Conservation (phyloP, 495 filamentous ascomycete species). For the Emericellopsis terricola region DNA sequence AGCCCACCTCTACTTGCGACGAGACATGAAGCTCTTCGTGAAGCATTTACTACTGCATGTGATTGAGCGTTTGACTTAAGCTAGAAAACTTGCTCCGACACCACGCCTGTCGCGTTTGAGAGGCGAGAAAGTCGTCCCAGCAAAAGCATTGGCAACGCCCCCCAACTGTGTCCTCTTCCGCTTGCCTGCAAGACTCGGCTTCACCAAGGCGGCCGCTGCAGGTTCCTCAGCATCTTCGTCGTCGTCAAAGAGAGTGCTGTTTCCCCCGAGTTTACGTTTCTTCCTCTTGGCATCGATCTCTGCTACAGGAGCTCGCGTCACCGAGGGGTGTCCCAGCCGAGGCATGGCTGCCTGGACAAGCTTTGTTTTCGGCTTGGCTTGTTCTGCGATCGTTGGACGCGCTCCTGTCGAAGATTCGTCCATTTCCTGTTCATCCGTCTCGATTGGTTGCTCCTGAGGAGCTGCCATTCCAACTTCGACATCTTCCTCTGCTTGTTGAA, state of each 20-base stretch:
- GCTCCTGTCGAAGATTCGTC: neutral
- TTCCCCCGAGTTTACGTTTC: conserved; percentile 53
- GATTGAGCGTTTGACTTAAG: too few species aligned
- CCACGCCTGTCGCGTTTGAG: conserved; percentile 61
- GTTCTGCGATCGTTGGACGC: too few species aligned
- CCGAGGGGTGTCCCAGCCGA: conserved; percentile 1
- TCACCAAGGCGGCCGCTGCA: conserved; percentile 18
- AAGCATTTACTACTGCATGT: too few species aligned
- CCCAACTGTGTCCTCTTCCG: conserved; percentile 10
- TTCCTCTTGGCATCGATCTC: conserved; percentile 33
- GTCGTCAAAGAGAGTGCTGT: conserved; percentile 53
- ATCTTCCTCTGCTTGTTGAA: neutral
- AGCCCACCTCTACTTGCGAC: too few species aligned
- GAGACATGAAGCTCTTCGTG: too few species aligned
- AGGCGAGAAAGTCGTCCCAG: conserved; percentile 48
- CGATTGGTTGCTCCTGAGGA: too few species aligned
- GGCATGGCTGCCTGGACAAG: conserved; percentile 1
- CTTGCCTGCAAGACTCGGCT: conserved; percentile 11
- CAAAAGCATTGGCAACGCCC: conserved; percentile 18
- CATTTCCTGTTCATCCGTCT: conserved; percentile 8
- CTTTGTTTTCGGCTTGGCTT: conserved; percentile 1
- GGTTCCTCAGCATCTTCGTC: conserved; percentile 46
- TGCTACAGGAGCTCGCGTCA: neutral
- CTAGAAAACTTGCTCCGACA: conserved; percentile 34
- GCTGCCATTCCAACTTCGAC: too few species aligned